Base-by-base conservation (phyloP, 345 rosid species). In the Brassica incana region DNA sequence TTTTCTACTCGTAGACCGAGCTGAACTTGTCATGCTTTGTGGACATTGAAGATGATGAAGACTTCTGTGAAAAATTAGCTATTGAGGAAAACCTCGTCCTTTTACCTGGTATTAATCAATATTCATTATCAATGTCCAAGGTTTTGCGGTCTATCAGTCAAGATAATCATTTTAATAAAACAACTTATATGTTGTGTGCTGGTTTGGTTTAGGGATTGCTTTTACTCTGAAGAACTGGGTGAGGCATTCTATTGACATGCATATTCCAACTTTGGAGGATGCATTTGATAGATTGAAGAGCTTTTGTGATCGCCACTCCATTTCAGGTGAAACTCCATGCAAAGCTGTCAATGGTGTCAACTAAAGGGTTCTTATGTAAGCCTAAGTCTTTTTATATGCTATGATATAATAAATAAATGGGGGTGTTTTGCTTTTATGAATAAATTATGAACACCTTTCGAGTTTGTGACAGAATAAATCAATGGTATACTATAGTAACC, bases 171-270 rank as follows among this genome's bases (percentile, higher is more conserved):
- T 36, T 7, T 36, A 36, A 36, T 9, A 36, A 7, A 36, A 36
- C 43, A 59, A 16, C 45, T 43, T 60, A 61, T 68, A 16, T 67
- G 60, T 36, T 63, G 61, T 40, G 48, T 67, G 23, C 67, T 43
- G n/a, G 45, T 45, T 45, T 45, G n/a, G 54, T 50, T 43, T 86
- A 92, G 97, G 93, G 60, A 14, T 67, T 16, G 84, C 85, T 20
- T 83, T 89, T 36, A 91, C 95, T 35, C 72, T 65, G 40, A 71
- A 12, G 30, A 56, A 54, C 40, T 78, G 81, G 77, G 56, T 56
- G 9, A 78, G 81, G 65, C 81, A 78, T 38, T 71, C 81, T 1
- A 71, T 78, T 3, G 81, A 78, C 23, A 77, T 71, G 76, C 71
- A 77, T 12, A 52, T 43, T 77, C 7, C 65, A 1, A 10, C 16